These are phyloP conservation scores for Chara braunii DNA, from an alignment of 139 green algal species.

Conservation along the genomic window DNA sequence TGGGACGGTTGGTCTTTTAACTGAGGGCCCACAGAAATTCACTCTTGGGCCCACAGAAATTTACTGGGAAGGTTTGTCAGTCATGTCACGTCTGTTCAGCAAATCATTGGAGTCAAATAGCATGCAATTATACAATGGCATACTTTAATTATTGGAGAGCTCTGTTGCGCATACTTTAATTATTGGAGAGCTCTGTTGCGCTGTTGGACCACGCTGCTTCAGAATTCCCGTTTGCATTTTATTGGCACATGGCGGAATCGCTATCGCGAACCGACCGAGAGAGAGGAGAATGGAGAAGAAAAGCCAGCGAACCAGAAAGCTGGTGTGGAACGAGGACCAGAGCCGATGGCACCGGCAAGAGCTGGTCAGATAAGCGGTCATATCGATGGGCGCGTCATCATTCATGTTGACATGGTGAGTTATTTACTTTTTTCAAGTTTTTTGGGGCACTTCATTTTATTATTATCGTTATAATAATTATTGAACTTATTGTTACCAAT, in stretches of 20 bases:
- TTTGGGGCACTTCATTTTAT: neutral
- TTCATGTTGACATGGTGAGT: slow-evolving; percentile 88
- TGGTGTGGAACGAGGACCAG: neutral
- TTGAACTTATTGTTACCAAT: too few species aligned
- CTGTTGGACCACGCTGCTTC: too few species aligned
- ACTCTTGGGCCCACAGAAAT: too few species aligned
- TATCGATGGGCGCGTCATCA: slow-evolving; percentile 42
- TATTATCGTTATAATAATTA: neutral
- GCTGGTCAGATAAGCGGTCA: neutral
- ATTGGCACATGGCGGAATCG: slow-evolving; percentile 36
- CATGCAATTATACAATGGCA: too few species aligned
- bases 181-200: too few species aligned
- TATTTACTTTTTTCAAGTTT: neutral
- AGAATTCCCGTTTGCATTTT: slow-evolving; percentile 34
- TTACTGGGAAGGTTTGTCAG: too few species aligned
- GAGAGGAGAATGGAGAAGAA: neutral
- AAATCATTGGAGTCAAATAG: too few species aligned
- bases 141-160: too few species aligned
- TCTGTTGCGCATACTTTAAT: too few species aligned
- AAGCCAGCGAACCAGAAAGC: neutral
- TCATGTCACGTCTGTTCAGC: too few species aligned
- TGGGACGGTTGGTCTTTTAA: too few species aligned
- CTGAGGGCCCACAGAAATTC: too few species aligned
- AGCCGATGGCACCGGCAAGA: neutral
- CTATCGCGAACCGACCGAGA: neutral